These are phyloP conservation scores for Ambrosiella cleistominuta DNA, from an alignment of 2,329 filamentous ascomycete genomes.

Conservation along the genomic window DNA sequence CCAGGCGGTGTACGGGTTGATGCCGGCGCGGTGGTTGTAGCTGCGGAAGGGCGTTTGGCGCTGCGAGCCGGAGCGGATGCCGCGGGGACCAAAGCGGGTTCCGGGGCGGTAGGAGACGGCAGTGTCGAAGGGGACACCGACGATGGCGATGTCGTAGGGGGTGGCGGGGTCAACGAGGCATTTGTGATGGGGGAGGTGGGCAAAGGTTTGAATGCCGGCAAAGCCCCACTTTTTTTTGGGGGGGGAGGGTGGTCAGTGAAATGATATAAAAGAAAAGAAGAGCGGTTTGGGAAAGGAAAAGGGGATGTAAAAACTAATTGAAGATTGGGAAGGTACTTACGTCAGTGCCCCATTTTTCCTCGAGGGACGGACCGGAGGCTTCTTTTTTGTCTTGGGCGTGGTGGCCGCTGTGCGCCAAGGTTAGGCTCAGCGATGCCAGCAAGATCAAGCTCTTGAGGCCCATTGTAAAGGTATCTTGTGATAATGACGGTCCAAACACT, in stretches of 20 bases:
- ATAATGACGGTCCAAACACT: not conserved
- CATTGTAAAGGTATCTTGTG: not conserved
- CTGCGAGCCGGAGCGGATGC: slow-evolving; percentile 68
- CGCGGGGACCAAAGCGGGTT: slow-evolving; percentile 70
- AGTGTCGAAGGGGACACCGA: slow-evolving; percentile 60
- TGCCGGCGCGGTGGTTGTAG: slow-evolving; percentile 59
- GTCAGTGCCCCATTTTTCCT: slow-evolving; percentile 13
- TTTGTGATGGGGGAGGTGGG: slow-evolving; percentile 50
- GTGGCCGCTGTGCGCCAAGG: slow-evolving; percentile 4
- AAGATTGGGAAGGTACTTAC: slow-evolving; percentile 4
- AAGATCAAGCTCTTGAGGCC: slow-evolving; percentile 4
- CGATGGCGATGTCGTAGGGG: slow-evolving; percentile 51
- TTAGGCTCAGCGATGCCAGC: not conserved
- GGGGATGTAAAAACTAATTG: not conserved
- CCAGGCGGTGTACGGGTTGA: slow-evolving; percentile 74
- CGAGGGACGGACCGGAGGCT: not conserved
- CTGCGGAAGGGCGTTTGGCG: slow-evolving; percentile 65
- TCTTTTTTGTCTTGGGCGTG: not conserved
- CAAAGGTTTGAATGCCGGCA: slow-evolving; percentile 58
- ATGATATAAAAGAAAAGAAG: not conserved
- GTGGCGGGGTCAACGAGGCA: slow-evolving; percentile 49
- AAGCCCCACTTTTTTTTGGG: slow-evolving; percentile 30
- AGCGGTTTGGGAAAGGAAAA: not conserved
- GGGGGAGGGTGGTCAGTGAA: not conserved
- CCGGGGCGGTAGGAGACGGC: slow-evolving; percentile 54